Conservation (phyloP, 148 eudicot genomes). For the Nepenthes mirabilis region DNA sequence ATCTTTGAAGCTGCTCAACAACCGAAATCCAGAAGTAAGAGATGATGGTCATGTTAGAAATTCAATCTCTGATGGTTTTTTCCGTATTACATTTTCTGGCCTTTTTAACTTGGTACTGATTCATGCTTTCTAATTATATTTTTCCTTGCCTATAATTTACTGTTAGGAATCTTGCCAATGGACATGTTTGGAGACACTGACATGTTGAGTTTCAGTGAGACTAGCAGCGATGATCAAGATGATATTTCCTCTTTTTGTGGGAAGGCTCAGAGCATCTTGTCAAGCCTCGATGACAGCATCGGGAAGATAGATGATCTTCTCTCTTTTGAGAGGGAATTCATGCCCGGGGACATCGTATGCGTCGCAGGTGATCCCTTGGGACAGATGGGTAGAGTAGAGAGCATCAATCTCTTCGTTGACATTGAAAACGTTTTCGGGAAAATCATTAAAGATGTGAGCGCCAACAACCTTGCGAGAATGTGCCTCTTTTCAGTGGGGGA, state of each 20-base stretch:
- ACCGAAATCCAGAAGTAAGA: no score
- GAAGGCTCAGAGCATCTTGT: slow-evolving; percentile 63
- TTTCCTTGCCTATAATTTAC: background rate
- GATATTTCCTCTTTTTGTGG: slow-evolving; percentile 64
- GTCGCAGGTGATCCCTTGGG: slow-evolving; percentile 43
- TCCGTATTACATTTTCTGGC: background rate
- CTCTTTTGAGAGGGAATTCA: slow-evolving; percentile 65
- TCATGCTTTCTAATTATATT: background rate
- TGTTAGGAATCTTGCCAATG: slow-evolving; percentile 25
- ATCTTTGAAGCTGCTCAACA: no score
- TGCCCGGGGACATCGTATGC: slow-evolving; percentile 67
- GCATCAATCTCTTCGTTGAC: slow-evolving; percentile 52
- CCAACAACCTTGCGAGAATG: slow-evolving; percentile 38
- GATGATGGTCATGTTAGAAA: no score
- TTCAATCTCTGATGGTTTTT: slow-evolving; percentile 1
- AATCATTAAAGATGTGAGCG: slow-evolving; percentile 34
- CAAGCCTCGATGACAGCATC: slow-evolving; percentile 74
- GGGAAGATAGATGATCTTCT: slow-evolving; percentile 89
- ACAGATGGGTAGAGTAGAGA: slow-evolving; percentile 66
- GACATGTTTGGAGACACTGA: slow-evolving; percentile 48
- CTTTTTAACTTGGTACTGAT: background rate
- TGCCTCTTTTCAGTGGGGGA: slow-evolving; percentile 60
- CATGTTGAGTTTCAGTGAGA: slow-evolving; percentile 66
- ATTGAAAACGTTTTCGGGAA: slow-evolving; percentile 56
- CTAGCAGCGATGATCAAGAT: slow-evolving; percentile 73